Conservation (phyloP, 1,284 basidiomycete species). For the Boletus mariae region DNA sequence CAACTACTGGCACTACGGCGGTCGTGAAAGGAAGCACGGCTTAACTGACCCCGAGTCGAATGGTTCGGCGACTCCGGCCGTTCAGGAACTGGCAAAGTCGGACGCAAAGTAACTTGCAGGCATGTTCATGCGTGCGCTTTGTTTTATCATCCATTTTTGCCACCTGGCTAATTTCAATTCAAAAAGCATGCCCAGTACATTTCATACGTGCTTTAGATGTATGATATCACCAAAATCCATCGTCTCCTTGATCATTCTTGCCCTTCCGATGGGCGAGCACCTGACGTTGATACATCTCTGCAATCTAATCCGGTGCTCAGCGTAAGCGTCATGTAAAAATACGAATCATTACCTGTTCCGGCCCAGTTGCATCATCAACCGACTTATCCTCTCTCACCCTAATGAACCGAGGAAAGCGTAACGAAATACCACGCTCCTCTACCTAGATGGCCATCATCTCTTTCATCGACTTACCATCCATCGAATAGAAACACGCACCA, state of each 20-base stretch:
- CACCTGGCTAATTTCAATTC: constrained; percentile 1
- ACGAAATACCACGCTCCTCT: constrained; percentile 86
- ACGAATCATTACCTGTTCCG: constrained; percentile 70
- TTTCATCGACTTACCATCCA: not conserved
- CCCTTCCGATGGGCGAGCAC: constrained; percentile 69
- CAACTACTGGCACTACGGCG: constrained; percentile 86
- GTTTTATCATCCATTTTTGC: not conserved
- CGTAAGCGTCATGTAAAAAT: constrained; percentile 3
- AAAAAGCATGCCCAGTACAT: constrained; percentile 13
- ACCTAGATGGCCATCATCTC: constrained; percentile 45
- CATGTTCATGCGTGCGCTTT: not conserved
- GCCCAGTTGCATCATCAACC: constrained; percentile 86
- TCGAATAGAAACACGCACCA: constrained; percentile 53
- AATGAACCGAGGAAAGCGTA: constrained; percentile 95
- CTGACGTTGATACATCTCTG: constrained; percentile 93
- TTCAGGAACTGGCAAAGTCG: constrained; percentile 44
- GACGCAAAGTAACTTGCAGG: constrained; percentile 22
- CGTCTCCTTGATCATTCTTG: constrained; percentile 75
- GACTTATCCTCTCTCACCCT: constrained; percentile 90
- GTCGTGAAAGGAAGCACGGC: constrained; percentile 62
- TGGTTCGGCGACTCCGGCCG: constrained; percentile 49
- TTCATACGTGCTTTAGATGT: constrained; percentile 11
- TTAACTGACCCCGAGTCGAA: constrained; percentile 34
- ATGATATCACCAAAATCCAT: constrained; percentile 80
- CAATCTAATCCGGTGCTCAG: constrained; percentile 57